Evolutionary conservation across 768 basidiomycete genomes (phyloP), one percentile per base, ranked within the genome.

Genomic region (Naematelia aurantialba): DNA sequence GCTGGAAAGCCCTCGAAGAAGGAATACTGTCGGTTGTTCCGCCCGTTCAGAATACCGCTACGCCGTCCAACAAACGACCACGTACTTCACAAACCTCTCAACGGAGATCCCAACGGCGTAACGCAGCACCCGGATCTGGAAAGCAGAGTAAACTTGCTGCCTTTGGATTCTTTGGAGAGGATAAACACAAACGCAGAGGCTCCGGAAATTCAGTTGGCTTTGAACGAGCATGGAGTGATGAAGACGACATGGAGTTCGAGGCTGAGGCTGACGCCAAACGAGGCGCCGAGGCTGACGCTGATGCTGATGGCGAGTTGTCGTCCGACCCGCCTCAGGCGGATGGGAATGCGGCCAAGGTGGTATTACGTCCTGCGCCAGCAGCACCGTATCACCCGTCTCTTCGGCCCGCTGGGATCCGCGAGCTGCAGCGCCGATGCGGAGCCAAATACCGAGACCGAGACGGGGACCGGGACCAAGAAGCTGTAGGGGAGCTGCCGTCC

Each of bases 371-470:
- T 26, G 67, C 68, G 0, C 70, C 70, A 22, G 59, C 61, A n/a
- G 55, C 70, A 29, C 70, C 70, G 5, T 58, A 54, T 49, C 70
- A 72, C 58, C 70, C 70, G 14, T 34, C 39, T 14, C 46, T 68
- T 0, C 62, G 65, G 42, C 60, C 67, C 5, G 70, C 70, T 17
- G 70, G 70, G 13, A 60, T 72, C 1, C 24, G 52, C 3, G 70
- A 68, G 39, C 27, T 68, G 45, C 21, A 62, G 52, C 39, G 50
- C 22, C 39, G 68, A 5, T 47, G 57, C 5, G 26, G 2, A 3
- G 17, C 46, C n/a, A 51, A 4, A 46, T 14, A 14, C 45, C 45
- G 4, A 46, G n/a, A n/a, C n/a, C n/a, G n/a, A n/a, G n/a, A n/a
- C n/a, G n/a, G n/a, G n/a, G n/a, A n/a, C n/a, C n/a, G n/a, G n/a